Evolutionary conservation across 2,329 filamentous ascomycete genomes (phyloP).

Genomic region (Aspergillus tamarii): DNA sequence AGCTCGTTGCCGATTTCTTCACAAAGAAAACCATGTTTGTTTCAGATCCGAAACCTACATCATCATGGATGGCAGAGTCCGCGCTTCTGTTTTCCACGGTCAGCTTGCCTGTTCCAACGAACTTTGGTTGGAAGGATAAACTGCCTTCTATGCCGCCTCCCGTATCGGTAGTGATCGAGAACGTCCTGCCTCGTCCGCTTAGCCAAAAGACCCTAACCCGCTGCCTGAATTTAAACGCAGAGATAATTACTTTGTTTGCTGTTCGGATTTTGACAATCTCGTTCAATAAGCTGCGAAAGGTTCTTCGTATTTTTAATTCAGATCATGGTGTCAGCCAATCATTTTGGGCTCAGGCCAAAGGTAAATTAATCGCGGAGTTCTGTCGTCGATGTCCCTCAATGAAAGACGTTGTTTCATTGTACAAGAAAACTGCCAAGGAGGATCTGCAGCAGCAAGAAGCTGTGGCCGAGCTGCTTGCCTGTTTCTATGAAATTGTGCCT

Average conservation of each 20-base stretch:
- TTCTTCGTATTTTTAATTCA: constrained; percentile 63
- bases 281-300: constrained; percentile 73
- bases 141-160: constrained; percentile 75
- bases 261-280: constrained; percentile 77
- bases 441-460: constrained; percentile 78
- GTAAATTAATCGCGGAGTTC: constrained; percentile 73
- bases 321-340: constrained; percentile 49
- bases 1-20: constrained; percentile 88
- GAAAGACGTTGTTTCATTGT: constrained; percentile 76
- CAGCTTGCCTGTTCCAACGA: constrained; percentile 70
- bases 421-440: constrained; percentile 68
- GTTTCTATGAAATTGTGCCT: constrained; percentile 85
- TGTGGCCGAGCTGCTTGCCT: constrained; percentile 72
- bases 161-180: constrained; percentile 77
- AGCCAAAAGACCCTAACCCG: constrained; percentile 77
- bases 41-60: constrained; percentile 87
- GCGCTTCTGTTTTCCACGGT: constrained; percentile 84
- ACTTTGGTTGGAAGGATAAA: constrained; percentile 68
- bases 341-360: constrained; percentile 71
- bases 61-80: constrained; percentile 93
- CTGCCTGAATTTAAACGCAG: constrained; percentile 76
- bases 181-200: constrained; percentile 79
- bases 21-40: constrained; percentile 76
- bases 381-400: constrained; percentile 77
- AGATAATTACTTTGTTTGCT: constrained; percentile 82